Percentiles rank a stretch among this genome's conserved stretches.
Evolutionary conservation across 2,329 filamentous ascomycete genomes (phyloP).

Genomic region (Sporothrix luriei): DNA sequence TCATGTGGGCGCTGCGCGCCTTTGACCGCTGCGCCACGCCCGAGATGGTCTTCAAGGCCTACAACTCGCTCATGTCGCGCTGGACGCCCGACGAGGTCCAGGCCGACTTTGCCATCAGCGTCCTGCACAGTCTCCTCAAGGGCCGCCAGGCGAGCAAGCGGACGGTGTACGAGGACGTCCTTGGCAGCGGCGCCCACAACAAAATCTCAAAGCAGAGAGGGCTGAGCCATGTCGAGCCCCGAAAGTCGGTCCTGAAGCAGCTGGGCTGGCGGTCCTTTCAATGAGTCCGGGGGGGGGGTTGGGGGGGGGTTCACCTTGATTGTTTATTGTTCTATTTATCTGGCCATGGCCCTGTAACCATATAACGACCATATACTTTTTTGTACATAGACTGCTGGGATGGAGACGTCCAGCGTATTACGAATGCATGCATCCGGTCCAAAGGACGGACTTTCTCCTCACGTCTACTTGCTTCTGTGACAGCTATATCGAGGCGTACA

Average conservation of each 20-base stretch:
- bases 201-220: neutral
- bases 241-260: neutral
- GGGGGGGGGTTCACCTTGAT: neutral
- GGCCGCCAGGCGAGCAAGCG: neutral
- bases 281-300: neutral
- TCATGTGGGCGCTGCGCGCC: conserved; percentile 63
- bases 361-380: neutral
- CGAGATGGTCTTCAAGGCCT: conserved; percentile 58
- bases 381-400: conserved; percentile 7
- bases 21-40: conserved; percentile 62
- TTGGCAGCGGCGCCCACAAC: neutral
- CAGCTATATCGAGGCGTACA: neutral
- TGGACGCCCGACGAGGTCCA: conserved; percentile 51
- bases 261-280: neutral
- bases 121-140: conserved; percentile 49
- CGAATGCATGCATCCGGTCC: conserved; percentile 20
- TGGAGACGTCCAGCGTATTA: neutral
- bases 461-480: neutral
- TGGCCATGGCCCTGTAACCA: neutral
- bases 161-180: too few species aligned
- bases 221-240: neutral
- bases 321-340: conserved; percentile 2
- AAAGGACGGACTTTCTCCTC: conserved; percentile 10
- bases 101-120: conserved; percentile 51
- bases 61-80: conserved; percentile 51